These are phyloP conservation scores for Salvia rosmarinus DNA, from an alignment of 257 asterid genomes.

Conservation along the genomic window DNA sequence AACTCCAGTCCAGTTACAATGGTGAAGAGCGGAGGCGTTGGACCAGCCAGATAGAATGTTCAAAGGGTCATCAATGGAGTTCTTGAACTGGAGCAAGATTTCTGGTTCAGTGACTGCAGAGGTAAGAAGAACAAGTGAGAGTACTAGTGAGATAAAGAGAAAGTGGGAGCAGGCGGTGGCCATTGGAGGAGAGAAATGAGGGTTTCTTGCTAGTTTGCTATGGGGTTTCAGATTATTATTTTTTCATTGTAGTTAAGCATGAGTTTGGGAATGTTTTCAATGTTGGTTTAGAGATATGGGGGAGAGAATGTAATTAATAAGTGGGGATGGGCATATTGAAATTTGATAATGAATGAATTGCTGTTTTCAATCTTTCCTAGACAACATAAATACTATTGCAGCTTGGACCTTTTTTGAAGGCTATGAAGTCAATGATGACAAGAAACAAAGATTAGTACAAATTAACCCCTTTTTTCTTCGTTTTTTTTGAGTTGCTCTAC, in stretches of 20 bases:
- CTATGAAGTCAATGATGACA: constrained; percentile 36
- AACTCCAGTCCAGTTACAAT: constrained; percentile 86
- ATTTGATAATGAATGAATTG: constrained; percentile 32
- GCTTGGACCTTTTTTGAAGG: constrained; percentile 22
- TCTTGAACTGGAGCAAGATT: constrained; percentile 68
- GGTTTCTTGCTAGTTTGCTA: constrained; percentile 24
- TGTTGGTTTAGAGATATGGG: constrained; percentile 33
- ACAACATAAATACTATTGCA: constrained; percentile 29
- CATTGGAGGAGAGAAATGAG: constrained; percentile 56
- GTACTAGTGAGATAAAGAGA: constrained; percentile 40
- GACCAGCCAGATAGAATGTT: constrained; percentile 65
- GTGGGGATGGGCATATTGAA: constrained; percentile 31
- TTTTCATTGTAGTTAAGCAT: constrained; percentile 18
- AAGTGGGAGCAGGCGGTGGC: constrained; percentile 46
- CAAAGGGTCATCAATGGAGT: constrained; percentile 67
- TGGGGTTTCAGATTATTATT: constrained; percentile 30
- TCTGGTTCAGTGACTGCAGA: constrained; percentile 61
- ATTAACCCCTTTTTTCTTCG: neutral
- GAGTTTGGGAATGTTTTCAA: constrained; percentile 27
- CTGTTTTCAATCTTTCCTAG: constrained; percentile 31
- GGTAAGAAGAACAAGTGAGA: constrained; percentile 45
- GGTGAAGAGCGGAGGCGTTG: constrained; percentile 53
- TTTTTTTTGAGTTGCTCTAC: neutral
- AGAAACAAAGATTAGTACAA: constrained; percentile 8
- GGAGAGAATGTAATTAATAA: constrained; percentile 33